A percentile compares a stretch with the other conserved stretches of the same genome.
These are phyloP conservation scores for Thraustotheca clavata DNA, from an alignment of 352 stramenopile species.

Conservation along the genomic window DNA sequence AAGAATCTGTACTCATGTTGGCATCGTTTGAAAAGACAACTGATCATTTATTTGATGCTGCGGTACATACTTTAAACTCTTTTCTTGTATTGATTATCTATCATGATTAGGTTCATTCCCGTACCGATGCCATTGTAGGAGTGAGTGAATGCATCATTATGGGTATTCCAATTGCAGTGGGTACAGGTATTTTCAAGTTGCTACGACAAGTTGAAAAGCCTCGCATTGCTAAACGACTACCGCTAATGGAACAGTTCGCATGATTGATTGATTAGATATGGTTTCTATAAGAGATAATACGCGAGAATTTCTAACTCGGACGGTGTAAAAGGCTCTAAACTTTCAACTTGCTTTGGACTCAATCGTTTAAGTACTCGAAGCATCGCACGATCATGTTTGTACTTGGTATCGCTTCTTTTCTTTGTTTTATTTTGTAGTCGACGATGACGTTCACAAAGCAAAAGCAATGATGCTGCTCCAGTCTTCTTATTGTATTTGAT, in stretches of 20 bases:
- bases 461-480: conserved; percentile 35
- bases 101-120: conserved; percentile 78
- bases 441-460: conserved; percentile 76
- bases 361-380: conserved; percentile 20
- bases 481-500: conserved; percentile 49
- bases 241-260: conserved; percentile 20
- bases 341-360: neutral
- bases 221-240: conserved; percentile 40
- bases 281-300: conserved; percentile 18
- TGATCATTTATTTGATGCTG: conserved; percentile 99
- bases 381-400: conserved; percentile 19
- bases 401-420: conserved; percentile 56
- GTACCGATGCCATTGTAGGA: conserved; percentile 97
- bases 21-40: conserved; percentile 99
- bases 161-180: conserved; percentile 97
- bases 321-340: no score
- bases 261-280: neutral
- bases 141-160: conserved; percentile 99
- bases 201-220: conserved; percentile 79
- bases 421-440: conserved; percentile 81
- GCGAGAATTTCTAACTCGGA: conserved; percentile 19
- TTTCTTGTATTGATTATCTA: neutral
- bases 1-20: conserved; percentile 98
- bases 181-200: conserved; percentile 98
- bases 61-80: conserved; percentile 28